These are phyloP conservation scores for Fusarium sororula DNA, from an alignment of 2,329 filamentous ascomycete species.

Conservation along the genomic window DNA sequence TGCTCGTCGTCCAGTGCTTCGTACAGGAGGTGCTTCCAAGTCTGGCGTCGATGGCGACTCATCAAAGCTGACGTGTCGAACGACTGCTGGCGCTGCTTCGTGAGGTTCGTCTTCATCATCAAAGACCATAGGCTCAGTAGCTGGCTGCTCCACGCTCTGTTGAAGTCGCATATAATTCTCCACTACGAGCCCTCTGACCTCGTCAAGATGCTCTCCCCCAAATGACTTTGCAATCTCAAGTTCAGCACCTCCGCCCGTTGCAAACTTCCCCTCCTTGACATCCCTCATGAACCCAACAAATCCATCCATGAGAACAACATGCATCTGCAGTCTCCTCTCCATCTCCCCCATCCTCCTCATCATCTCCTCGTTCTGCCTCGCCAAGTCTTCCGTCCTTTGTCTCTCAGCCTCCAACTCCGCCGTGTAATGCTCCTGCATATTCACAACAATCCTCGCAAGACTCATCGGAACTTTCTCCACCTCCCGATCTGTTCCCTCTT, in stretches of 20 bases:
- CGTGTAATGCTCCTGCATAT: slow-evolving; percentile 37
- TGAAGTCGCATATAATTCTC: neutral
- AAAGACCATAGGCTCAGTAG: neutral
- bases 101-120: neutral
- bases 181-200: neutral
- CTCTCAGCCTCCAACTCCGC: slow-evolving; percentile 26
- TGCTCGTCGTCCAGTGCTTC: slow-evolving; percentile 27
- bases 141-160: neutral
- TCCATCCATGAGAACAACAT: slow-evolving; percentile 34
- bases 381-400: neutral
- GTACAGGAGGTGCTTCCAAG: slow-evolving; percentile 5
- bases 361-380: neutral
- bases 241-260: neutral
- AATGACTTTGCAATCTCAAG: slow-evolving; percentile 15
- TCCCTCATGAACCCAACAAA: slow-evolving; percentile 33
- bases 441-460: slow-evolving; percentile 24
- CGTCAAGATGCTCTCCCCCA: slow-evolving; percentile 3
- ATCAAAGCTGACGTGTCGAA: slow-evolving; percentile 6
- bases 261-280: slow-evolving; percentile 16
- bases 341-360: slow-evolving; percentile 2
- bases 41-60: slow-evolving; percentile 17
- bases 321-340: slow-evolving; percentile 28
- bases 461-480: slow-evolving; percentile 7
- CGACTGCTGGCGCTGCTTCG: neutral
- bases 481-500: neutral